Base-by-base conservation (phyloP, 108 stramenopile species). In the Cyclotella atomus region DNA sequence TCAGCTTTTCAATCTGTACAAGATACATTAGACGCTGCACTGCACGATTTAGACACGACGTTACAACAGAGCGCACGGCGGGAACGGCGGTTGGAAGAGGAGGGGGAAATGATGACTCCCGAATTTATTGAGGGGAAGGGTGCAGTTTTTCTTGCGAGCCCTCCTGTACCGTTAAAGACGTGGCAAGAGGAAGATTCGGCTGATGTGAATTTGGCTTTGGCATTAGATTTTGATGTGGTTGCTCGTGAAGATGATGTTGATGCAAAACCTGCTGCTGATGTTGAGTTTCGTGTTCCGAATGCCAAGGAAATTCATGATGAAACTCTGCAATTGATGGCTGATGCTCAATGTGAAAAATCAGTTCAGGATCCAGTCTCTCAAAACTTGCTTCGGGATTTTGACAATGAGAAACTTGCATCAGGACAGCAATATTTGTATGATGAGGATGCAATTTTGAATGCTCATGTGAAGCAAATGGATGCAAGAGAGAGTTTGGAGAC, bases 61-160 rank as follows among this genome's bases (percentile, higher is more conserved):
- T 2, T 54, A 53, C 20, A 24, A 36, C 41, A n/a, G 27, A 36
- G 24, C 36, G 53, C 67, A 36, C 7, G 28, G 28, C 53, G 25
- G 6, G 27, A 20, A 21, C 27, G 14, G 21, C 47, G 29, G 23
- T 38, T 68, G 34, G 67, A 54, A 38, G 67, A 65, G 3, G 46
- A 65, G 65, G 46, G 65, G 47, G 47, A 68, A 0, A 54, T 38
- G 35, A 68, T 68, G 67, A 68, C 67, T 24, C 67, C 67, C 23
- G 67, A 53, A 14, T 25, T 14, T 65, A 28, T 12, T 6, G 3
- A 8, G 17, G 50, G 50, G 8, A 21, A 15, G 43, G 43, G 43
- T 43, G 43, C 43, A 43, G 8, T 43, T 43, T 43, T n/a, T n/a
- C n/a, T n/a, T n/a, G n/a, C n/a, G n/a, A n/a, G n/a, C n/a, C n/a